Evolutionary conservation across 1,284 basidiomycete species (phyloP).

Genomic region (Ustilago xerochloae): DNA sequence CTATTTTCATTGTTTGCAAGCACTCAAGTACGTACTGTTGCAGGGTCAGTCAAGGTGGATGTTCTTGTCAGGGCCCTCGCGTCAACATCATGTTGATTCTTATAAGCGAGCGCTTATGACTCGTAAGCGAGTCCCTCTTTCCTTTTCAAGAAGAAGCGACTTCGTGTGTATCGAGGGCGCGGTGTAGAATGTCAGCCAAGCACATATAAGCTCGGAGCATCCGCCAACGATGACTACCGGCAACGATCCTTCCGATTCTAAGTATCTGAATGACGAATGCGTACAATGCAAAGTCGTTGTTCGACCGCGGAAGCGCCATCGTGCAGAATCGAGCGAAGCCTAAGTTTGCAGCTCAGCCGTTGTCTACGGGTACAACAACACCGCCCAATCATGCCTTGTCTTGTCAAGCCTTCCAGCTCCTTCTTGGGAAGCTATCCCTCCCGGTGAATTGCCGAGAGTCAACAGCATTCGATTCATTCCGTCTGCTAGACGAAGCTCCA

Average conservation of each 20-base stretch:
- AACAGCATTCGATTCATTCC: no score
- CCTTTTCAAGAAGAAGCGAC: no score
- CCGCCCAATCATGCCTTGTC: background rate
- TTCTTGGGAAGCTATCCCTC: no score
- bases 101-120: background rate
- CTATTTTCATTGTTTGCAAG: no score
- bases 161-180: no score
- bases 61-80: background rate
- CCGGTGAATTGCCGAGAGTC: no score
- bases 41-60: no score
- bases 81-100: background rate
- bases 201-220: background rate
- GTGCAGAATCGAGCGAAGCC: background rate
- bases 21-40: no score
- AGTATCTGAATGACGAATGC: background rate
- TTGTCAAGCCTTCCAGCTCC: no score
- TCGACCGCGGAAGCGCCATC: constrained; percentile 1
- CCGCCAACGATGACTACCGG: background rate
- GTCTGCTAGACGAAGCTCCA: no score
- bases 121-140: background rate
- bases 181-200: background rate
- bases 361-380: background rate
- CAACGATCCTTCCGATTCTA: background rate
- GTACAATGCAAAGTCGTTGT: background rate
- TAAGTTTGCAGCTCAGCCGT: background rate